Base-by-base conservation (phyloP, 345 rosid genomes). In the Turritis glabra region DNA sequence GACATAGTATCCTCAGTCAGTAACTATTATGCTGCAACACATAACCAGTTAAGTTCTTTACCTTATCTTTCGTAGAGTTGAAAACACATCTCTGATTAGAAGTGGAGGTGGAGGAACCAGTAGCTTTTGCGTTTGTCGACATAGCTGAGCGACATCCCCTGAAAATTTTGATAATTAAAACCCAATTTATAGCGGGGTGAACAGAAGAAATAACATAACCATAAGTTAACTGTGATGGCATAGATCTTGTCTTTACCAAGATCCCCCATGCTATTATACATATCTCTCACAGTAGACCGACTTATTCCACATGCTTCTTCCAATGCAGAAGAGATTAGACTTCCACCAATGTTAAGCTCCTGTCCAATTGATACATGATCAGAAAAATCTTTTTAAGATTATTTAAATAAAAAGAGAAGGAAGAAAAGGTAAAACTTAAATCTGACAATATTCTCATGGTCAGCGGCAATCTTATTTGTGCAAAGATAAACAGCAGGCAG, bases 101-200 rank as follows among this genome's bases (percentile, higher is more conserved):
- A 91, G 92, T 17, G 79, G 90, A 5, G 91, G 82, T 63, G 91
- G 89, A 73, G 88, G 90, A 74, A 85, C 84, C 54, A 93, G 92
- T 64, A 93, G 82, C 57, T 81, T 81, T 77, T 93, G 97, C 9
- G 88, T 93, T 82, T 90, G 93, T 69, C 96, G 87, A 76, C 90
- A 90, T 57, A 67, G 80, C 85, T 89, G 97, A 75, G 98, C 98
- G 61, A 89, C 98, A 60, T 90, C 98, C 75, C 98, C 98, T 93
- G 68, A 26, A 60, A 69, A 38, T 66, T 82, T 52, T 73, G 22
- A 51, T 29, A 27, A 15, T 52, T 21, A 30, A n/a, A 70, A 2
- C 2, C 7, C 7, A 0, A 26, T 70, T 69, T 26, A n/a, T n/a
- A 65, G 69, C 71, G 64, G 64, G 21, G 41, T 27, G 29, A 65